phyloP scores from a whole-genome alignment of 2,329 filamentous ascomycete species.

The Westerdykella ornata region DNA sequence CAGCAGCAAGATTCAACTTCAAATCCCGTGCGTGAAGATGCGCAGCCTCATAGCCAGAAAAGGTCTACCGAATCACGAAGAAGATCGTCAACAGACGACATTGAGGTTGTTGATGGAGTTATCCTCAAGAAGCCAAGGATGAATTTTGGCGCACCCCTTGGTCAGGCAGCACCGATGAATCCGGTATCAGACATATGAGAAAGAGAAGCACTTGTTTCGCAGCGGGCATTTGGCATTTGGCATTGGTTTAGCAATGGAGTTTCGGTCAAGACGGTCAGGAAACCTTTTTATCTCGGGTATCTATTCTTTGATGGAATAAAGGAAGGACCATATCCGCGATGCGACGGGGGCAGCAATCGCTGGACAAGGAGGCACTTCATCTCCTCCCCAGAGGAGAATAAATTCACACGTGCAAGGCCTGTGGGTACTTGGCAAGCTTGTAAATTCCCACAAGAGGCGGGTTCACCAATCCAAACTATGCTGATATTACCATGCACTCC shows the following conservation, averaged over 20 bases:
- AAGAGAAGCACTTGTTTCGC: not conserved
- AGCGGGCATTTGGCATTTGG: not conserved
- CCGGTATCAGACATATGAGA: no score
- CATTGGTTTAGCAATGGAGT: not conserved
- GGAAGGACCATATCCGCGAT: no score
- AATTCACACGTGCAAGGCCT: no score
- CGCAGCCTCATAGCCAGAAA: conserved; percentile 7
- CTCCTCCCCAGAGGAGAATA: no score
- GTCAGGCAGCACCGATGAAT: conserved; percentile 11
- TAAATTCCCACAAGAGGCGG: no score
- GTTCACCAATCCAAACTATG: no score
- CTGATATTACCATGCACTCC: no score
- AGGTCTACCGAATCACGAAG: conserved; percentile 14
- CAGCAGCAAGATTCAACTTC: conserved; percentile 9
- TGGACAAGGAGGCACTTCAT: no score
- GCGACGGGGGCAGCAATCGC: no score
- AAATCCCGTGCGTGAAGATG: not conserved
- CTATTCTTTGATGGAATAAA: no score
- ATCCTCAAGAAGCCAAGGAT: conserved; percentile 30
- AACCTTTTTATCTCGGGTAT: no score
- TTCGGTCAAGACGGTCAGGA: not conserved
- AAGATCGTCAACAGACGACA: conserved; percentile 12
- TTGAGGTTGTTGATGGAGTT: conserved; percentile 29
- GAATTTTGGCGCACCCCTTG: conserved; percentile 33
- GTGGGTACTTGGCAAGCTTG: no score